A percentile compares a stretch with the other conserved stretches of the same genome.
Evolutionary conservation across 2,329 filamentous ascomycete genomes (phyloP).

Genomic region (Cercospora zeae-maydis): DNA sequence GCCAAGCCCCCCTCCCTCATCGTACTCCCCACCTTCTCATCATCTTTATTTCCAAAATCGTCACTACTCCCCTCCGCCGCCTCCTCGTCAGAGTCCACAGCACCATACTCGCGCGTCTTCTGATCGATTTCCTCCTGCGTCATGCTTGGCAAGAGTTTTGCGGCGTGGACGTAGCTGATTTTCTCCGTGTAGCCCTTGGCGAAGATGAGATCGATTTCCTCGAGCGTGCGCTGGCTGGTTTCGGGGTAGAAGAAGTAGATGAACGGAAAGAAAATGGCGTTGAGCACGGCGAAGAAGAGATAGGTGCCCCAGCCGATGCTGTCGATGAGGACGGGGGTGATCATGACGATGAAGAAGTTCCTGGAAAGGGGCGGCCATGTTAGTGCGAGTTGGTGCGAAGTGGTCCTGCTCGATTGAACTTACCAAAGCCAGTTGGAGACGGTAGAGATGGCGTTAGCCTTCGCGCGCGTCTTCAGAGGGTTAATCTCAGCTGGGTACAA

Average conservation of each 20-base stretch:
- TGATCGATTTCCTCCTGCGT: conserved; percentile 36
- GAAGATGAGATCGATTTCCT: conserved; percentile 31
- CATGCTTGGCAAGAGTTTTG: conserved; percentile 37
- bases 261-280: conserved; percentile 49
- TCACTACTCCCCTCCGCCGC: too few relatives aligned
- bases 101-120: conserved; percentile 31
- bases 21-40: conserved; percentile 5
- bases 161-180: conserved; percentile 39
- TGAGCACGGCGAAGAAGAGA: conserved; percentile 44
- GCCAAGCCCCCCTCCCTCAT: conserved; percentile 1
- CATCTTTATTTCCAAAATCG: too few relatives aligned
- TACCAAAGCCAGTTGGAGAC: conserved; percentile 42
- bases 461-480: conserved; percentile 49
- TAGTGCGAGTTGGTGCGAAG: background rate
- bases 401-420: background rate
- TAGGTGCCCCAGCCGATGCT: conserved; percentile 44
- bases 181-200: conserved; percentile 27
- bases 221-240: conserved; percentile 26
- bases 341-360: conserved; percentile 43
- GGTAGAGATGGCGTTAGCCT: conserved; percentile 53
- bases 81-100: conserved; percentile 13
- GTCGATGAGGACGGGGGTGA: conserved; percentile 47
- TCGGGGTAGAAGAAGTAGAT: conserved; percentile 57
- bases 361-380: conserved; percentile 35
- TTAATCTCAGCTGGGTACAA: conserved; percentile 40